phyloP scores from a whole-genome alignment of 352 stramenopile genomes.

The Pythium aristosporum region DNA sequence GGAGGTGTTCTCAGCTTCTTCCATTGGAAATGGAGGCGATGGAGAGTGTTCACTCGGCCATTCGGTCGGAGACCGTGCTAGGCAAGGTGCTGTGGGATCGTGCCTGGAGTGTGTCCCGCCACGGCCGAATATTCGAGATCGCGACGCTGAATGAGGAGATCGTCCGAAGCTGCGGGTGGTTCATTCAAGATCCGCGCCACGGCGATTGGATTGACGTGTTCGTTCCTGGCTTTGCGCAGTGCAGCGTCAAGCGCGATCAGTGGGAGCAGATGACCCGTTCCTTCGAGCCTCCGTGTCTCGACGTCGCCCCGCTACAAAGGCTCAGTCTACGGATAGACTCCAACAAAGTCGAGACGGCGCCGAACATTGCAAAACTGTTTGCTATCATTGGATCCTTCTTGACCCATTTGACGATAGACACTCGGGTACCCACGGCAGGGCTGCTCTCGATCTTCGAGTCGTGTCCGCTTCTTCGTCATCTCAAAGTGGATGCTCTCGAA shows the following conservation, averaged over 20 bases:
- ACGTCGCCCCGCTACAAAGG: too few species aligned
- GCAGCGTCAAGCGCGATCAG: slow-evolving; percentile 6
- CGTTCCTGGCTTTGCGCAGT: slow-evolving; percentile 17
- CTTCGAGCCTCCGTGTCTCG: background rate
- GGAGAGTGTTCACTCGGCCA: background rate
- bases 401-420: background rate
- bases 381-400: background rate
- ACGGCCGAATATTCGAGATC: background rate
- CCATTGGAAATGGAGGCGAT: background rate
- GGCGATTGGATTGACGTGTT: slow-evolving; percentile 15
- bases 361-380: background rate
- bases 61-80: background rate
- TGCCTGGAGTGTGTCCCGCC: background rate
- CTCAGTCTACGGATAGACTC: too few species aligned
- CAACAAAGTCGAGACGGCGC: too few species aligned
- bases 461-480: background rate
- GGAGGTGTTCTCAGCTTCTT: background rate
- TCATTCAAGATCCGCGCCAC: background rate
- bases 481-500: background rate
- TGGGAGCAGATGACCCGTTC: background rate
- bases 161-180: background rate
- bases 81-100: slow-evolving; percentile 3
- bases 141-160: background rate
- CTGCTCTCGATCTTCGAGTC: background rate
- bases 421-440: background rate